These are phyloP conservation scores for Mycena alexandri DNA, from an alignment of 768 basidiomycete genomes.

Conservation along the genomic window DNA sequence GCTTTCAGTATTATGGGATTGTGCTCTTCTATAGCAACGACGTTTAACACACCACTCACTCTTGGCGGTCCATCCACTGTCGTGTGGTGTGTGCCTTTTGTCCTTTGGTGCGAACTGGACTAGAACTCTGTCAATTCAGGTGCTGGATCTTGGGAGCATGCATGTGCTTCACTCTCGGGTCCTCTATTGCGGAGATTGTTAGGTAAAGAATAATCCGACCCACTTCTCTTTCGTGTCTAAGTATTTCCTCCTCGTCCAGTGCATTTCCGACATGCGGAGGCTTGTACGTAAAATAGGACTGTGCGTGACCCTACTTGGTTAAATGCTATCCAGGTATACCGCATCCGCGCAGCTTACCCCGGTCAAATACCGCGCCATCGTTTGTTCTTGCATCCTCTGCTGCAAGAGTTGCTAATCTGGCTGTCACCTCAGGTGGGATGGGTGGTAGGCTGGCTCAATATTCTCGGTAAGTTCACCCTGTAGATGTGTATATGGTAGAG, in stretches of 20 bases:
- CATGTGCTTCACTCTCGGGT: conserved; percentile 82
- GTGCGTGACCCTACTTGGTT: neutral
- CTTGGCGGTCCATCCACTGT: conserved; percentile 80
- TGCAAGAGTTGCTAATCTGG: neutral
- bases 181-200: conserved; percentile 83
- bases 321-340: conserved; percentile 65
- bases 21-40: conserved; percentile 82
- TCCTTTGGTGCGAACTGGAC: neutral
- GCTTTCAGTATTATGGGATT: conserved; percentile 88
- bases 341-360: conserved; percentile 84
- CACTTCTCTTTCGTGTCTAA: neutral
- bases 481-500: neutral
- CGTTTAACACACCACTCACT: conserved; percentile 80
- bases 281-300: conserved; percentile 56
- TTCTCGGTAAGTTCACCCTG: conserved; percentile 63
- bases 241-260: conserved; percentile 10
- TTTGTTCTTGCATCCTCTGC: conserved; percentile 41
- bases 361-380: conserved; percentile 71
- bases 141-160: conserved; percentile 80
- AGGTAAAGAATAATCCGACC: conserved; percentile 45
- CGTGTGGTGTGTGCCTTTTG: conserved; percentile 14
- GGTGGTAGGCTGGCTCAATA: conserved; percentile 88
- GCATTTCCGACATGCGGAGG: conserved; percentile 83
- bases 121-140: conserved; percentile 61
- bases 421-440: conserved; percentile 68